Conservation (phyloP, 768 basidiomycete genomes). For the Chlorophyllum brunneum region DNA sequence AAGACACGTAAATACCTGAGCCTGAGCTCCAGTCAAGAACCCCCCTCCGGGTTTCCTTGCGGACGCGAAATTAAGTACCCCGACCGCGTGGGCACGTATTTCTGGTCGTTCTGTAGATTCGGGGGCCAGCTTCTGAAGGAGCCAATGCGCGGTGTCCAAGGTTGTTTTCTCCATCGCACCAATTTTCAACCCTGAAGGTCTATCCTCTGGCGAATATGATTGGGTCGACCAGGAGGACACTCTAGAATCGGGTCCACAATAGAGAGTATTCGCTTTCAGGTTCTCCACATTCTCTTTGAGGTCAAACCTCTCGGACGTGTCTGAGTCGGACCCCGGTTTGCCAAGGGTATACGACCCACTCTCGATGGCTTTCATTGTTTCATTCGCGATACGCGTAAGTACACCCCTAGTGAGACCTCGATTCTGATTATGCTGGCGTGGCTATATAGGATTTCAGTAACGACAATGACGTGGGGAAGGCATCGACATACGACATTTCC, state of each 20-base stretch:
- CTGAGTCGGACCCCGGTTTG: background rate
- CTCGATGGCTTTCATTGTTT: conserved; percentile 45
- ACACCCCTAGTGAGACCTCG: background rate
- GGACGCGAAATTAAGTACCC: conserved; percentile 72
- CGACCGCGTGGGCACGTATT: conserved; percentile 27
- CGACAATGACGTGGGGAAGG: background rate
- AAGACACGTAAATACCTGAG: conserved; percentile 20
- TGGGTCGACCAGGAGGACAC: conserved; percentile 39
- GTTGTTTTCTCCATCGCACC: conserved; percentile 47
- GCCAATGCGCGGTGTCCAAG: conserved; percentile 41
- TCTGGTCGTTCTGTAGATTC: background rate
- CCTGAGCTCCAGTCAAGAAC: conserved; percentile 59
- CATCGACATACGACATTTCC: background rate
- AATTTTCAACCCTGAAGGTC: conserved; percentile 18
- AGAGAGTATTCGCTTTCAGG: conserved; percentile 38
- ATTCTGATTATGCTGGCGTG: background rate
- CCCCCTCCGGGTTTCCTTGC: conserved; percentile 69
- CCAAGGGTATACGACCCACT: conserved; percentile 34
- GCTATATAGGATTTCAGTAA: background rate
- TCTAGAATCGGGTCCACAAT: conserved; percentile 44
- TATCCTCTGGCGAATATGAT: background rate
- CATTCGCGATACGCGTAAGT: conserved; percentile 39
- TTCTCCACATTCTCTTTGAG: conserved; percentile 22
- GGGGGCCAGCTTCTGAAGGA: conserved; percentile 13
- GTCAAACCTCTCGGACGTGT: conserved; percentile 18